Base-by-base conservation (phyloP, 352 stramenopile genomes). In the Phytophthora rubi region DNA sequence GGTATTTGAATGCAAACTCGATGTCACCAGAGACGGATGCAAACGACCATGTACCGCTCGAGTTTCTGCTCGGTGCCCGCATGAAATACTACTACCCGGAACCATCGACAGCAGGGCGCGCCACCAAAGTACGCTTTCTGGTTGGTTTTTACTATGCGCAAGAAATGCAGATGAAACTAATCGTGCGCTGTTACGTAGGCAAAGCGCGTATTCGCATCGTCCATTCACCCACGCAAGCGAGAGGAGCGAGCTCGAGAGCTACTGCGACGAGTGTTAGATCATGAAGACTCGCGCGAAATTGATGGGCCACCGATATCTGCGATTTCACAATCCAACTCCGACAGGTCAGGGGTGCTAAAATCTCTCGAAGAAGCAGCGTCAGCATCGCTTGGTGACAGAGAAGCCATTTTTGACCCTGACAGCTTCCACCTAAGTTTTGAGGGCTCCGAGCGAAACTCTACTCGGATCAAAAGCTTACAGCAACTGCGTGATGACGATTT, bases 31-130 rank as follows among this genome's bases (percentile, higher is more conserved):
- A 77, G 59, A 73, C 53, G 16, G 57, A 67, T 53, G 52, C 63
- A 45, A 71, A 82, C 76, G 81, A 88, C 39, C 68, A 93, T 68
- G 79, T 93, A 5, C 86, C 86, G 35, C 73, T 93, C 15, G 70
- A 81, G 37, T 93, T 93, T 63, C 73, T 93, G 15, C 84, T 92
- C 4, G 86, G 86, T 2, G 56, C 71, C 28, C 75, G 76, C 2
- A 76, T 70, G 12, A 83, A 72, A 49, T 55, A 76, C 18, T 93
- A 90, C 61, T 57, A 75, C 39, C 33, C 51, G 18, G 21, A 66
- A 7, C 35, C 42, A 9, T 52, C 60, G 12, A 58, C 6, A 45
- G 2, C 15, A 30, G 26, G 33, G 35, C 32, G 32, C 21, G 53
- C 30, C 35, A 49, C 6, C 30, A 70, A 70, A 51, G 66, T 70